These are phyloP conservation scores for Blastobotrys chiropterorum DNA, from an alignment of 805 yeast genomes.

Conservation along the genomic window DNA sequence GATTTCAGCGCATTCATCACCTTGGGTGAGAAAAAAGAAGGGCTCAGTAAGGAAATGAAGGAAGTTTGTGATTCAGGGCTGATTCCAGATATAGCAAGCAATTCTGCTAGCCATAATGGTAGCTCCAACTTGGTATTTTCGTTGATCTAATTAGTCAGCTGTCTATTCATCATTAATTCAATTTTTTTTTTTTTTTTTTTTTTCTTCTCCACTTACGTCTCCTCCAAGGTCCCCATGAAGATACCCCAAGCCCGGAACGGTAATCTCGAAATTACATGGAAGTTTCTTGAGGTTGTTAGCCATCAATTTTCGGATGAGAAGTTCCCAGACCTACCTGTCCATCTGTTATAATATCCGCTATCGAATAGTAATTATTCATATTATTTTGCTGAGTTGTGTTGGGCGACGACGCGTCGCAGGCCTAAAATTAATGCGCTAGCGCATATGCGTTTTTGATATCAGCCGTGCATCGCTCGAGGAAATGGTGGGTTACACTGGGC, in stretches of 20 bases:
- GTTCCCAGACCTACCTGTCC: too few species aligned
- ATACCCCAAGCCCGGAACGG: constrained; percentile 84
- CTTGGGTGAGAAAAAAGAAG: constrained; percentile 57
- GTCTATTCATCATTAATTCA: too few species aligned
- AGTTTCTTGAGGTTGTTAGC: constrained; percentile 46
- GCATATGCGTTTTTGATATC: too few species aligned
- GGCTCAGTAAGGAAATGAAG: constrained; percentile 63
- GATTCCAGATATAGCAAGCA: constrained; percentile 47
- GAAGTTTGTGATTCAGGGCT: constrained; percentile 32
- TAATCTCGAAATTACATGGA: constrained; percentile 71
- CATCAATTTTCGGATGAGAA: too few species aligned
- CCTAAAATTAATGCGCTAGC: neutral
- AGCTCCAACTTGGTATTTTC: constrained; percentile 63
- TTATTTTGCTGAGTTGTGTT: too few species aligned
- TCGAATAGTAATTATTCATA: constrained; percentile 27
- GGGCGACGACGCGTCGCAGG: neutral
- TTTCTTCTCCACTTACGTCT: constrained; percentile 24
- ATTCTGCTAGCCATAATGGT: constrained; percentile 85
- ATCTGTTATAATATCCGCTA: constrained; percentile 34
- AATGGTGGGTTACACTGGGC: too few species aligned
- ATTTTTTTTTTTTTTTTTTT: too few species aligned
- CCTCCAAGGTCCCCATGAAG: constrained; percentile 72
- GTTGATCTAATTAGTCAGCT: constrained; percentile 32
- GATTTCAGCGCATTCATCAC: constrained; percentile 81
- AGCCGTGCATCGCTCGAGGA: too few species aligned